A percentile compares a stretch with the other conserved stretches of the same genome.
These are phyloP conservation scores for Boletus reticulatus DNA, from an alignment of 768 basidiomycete genomes.

Conservation along the genomic window DNA sequence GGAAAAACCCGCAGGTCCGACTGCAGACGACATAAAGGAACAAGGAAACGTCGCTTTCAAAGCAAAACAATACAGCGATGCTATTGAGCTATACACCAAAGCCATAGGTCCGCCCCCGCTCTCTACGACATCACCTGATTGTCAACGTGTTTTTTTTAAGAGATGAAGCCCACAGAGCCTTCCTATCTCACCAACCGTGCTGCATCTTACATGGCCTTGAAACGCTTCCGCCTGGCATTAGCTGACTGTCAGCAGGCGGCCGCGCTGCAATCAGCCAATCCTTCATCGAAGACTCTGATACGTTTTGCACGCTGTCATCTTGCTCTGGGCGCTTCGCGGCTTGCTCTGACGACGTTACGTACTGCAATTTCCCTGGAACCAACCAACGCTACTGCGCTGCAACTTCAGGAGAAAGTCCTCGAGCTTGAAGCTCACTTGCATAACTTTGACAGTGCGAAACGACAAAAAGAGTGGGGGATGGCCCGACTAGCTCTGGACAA, in stretches of 20 bases:
- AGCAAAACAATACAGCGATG: slow-evolving; percentile 57
- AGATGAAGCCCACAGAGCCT: slow-evolving; percentile 62
- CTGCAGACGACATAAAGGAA: slow-evolving; percentile 63
- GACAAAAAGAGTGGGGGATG: slow-evolving; percentile 69
- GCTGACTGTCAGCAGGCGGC: slow-evolving; percentile 78
- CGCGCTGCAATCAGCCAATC: slow-evolving; percentile 56
- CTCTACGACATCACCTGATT: slow-evolving; percentile 22
- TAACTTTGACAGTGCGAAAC: slow-evolving; percentile 56
- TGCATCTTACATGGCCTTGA: slow-evolving; percentile 79
- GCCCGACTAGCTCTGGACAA: slow-evolving; percentile 79
- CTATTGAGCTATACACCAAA: slow-evolving; percentile 71
- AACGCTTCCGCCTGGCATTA: slow-evolving; percentile 71
- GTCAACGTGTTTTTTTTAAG: slow-evolving; percentile 30
- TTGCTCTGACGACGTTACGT: slow-evolving; percentile 67
- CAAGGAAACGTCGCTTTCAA: slow-evolving; percentile 77
- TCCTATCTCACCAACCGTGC: slow-evolving; percentile 85
- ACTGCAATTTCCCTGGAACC: slow-evolving; percentile 61
- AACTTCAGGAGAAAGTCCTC: slow-evolving; percentile 59
- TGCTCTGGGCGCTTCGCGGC: slow-evolving; percentile 66
- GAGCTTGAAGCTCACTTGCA: slow-evolving; percentile 64
- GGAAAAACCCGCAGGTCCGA: slow-evolving; percentile 33
- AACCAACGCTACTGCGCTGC: slow-evolving; percentile 53
- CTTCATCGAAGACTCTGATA: slow-evolving; percentile 74
- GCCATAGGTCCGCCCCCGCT: slow-evolving; percentile 57
- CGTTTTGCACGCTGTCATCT: slow-evolving; percentile 84